A percentile compares a stretch with the other conserved stretches of the same genome.
phyloP scores from a whole-genome alignment of 768 basidiomycete species.

The Neoboletus brunneissimus region DNA sequence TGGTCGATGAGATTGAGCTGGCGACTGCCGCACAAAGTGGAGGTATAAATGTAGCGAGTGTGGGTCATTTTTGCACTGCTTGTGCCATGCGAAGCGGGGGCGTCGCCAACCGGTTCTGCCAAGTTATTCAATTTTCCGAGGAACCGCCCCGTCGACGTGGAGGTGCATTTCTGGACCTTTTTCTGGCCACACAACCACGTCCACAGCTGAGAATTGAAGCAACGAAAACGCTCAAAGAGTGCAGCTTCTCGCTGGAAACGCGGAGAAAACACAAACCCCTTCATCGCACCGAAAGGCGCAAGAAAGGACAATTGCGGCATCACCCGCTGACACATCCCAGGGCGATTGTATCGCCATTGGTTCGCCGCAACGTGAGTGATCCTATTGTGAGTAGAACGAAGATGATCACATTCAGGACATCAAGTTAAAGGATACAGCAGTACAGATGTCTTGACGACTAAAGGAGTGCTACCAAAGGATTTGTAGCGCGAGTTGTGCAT shows the following conservation, averaged over 20 bases:
- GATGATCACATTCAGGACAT: neutral
- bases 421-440: neutral
- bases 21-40: conserved; percentile 4
- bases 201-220: neutral
- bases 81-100: conserved; percentile 16
- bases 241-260: conserved; percentile 1
- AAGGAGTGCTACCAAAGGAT: conserved; percentile 1
- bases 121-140: conserved; percentile 1
- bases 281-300: neutral
- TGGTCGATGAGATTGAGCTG: conserved; percentile 13
- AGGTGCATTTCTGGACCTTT: neutral
- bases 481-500: too few relatives aligned
- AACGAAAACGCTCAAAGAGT: conserved; percentile 5
- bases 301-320: conserved; percentile 10
- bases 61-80: conserved; percentile 26
- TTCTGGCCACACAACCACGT: neutral
- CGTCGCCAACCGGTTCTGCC: conserved; percentile 5
- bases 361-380: neutral
- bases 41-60: conserved; percentile 27
- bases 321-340: conserved; percentile 14
- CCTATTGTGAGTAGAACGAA: conserved; percentile 7
- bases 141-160: neutral
- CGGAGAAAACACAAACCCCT: neutral
- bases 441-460: neutral
- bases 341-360: conserved; percentile 2